These are phyloP conservation scores for Solanum piurae DNA, from an alignment of 257 asterid genomes.

Conservation along the genomic window DNA sequence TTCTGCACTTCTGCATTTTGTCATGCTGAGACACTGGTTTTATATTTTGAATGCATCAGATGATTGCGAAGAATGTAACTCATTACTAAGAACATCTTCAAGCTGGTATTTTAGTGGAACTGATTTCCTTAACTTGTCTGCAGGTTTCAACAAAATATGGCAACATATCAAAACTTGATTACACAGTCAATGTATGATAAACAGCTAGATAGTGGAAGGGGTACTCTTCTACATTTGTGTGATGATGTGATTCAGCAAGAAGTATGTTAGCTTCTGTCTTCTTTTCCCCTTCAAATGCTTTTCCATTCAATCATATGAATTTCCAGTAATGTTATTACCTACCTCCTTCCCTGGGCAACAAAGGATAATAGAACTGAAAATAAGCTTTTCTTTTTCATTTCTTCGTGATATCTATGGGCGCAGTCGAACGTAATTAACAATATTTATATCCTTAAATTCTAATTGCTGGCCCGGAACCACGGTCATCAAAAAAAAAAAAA, in stretches of 20 bases:
- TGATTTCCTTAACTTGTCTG: conserved; percentile 7
- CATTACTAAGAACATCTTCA: neutral
- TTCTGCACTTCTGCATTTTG: neutral
- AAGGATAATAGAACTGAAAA: neutral
- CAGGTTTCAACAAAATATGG: conserved; percentile 97
- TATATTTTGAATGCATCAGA: neutral
- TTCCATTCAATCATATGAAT: neutral
- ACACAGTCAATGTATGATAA: conserved; percentile 99
- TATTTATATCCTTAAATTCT: neutral
- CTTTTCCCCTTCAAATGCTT: neutral
- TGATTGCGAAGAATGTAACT: neutral
- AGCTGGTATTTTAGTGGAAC: conserved; percentile 7
- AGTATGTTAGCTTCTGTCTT: conserved; percentile 27
- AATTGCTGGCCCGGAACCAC: neutral
- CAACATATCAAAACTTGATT: conserved; percentile 78
- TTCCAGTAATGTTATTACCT: neutral
- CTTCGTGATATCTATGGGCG: neutral
- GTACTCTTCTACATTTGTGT: conserved; percentile 96
- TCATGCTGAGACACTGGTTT: neutral
- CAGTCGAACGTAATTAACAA: neutral
- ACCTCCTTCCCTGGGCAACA: neutral
- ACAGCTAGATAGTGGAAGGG: conserved; percentile 94
- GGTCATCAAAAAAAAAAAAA: neutral
- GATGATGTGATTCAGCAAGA: conserved; percentile 99
- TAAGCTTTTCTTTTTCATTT: neutral